Percentiles rank a stretch among this genome's conserved stretches.
These are phyloP conservation scores for Geotrichum bryndzae DNA, from an alignment of 1,139 yeast species.

Conservation along the genomic window DNA sequence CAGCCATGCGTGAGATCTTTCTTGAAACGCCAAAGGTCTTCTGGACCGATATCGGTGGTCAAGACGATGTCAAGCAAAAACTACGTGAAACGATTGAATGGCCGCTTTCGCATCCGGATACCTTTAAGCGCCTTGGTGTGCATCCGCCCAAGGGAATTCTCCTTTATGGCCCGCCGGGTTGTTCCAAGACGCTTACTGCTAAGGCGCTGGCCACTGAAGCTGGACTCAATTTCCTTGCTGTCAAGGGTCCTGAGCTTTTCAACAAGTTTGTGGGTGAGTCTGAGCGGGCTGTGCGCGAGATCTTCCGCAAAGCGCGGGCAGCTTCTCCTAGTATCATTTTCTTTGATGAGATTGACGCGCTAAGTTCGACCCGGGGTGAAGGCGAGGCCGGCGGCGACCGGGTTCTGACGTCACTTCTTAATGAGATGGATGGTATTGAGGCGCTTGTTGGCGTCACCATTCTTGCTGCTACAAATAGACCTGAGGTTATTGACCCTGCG, in stretches of 20 bases:
- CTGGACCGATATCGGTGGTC: slow-evolving; percentile 97
- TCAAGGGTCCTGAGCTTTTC: slow-evolving; percentile 91
- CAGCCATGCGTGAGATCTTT: slow-evolving; percentile 94
- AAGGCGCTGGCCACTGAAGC: slow-evolving; percentile 94
- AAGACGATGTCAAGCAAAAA: slow-evolving; percentile 69
- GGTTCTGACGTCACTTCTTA: slow-evolving; percentile 80
- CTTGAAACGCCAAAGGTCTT: slow-evolving; percentile 89
- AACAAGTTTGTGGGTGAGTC: slow-evolving; percentile 94
- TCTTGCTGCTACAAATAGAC: slow-evolving; percentile 92
- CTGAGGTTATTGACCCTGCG: slow-evolving; percentile 88
- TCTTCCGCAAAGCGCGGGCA: slow-evolving; percentile 85
- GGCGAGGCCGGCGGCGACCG: slow-evolving; percentile 72
- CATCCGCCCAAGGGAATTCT: slow-evolving; percentile 88
- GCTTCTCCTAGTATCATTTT: slow-evolving; percentile 90
- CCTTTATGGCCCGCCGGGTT: slow-evolving; percentile 94
- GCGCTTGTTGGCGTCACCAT: slow-evolving; percentile 87
- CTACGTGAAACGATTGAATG: slow-evolving; percentile 85
- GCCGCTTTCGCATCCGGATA: slow-evolving; percentile 77
- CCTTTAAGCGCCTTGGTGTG: slow-evolving; percentile 72
- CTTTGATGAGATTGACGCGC: slow-evolving; percentile 93
- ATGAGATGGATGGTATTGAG: slow-evolving; percentile 95
- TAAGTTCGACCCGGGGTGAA: slow-evolving; percentile 66
- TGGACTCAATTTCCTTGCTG: slow-evolving; percentile 85
- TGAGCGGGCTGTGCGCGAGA: slow-evolving; percentile 81
- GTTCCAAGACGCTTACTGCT: slow-evolving; percentile 90